Conservation (phyloP, 768 basidiomycete genomes). For the Amanita pseudoporphyria region DNA sequence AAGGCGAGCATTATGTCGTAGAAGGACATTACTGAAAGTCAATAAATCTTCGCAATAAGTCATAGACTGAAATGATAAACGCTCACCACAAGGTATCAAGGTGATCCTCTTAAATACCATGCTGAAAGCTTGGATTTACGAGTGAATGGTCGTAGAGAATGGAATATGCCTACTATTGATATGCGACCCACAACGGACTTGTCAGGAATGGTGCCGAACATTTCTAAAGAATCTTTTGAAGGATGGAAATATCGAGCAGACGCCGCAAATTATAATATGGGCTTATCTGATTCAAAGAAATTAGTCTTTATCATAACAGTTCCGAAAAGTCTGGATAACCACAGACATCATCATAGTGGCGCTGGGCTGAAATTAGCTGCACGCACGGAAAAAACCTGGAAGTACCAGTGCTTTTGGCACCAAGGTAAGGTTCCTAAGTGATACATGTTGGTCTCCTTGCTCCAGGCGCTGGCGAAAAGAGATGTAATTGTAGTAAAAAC, state of each 20-base stretch:
- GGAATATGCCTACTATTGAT: constrained; percentile 10
- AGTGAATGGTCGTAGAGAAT: background rate
- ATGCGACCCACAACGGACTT: constrained; percentile 12
- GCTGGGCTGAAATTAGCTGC: too few species aligned
- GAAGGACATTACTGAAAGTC: constrained; percentile 23
- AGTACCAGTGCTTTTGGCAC: too few species aligned
- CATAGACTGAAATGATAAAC: background rate
- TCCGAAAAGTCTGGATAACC: too few species aligned
- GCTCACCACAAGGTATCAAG: constrained; percentile 25
- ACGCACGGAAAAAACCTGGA: too few species aligned
- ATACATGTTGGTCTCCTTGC: too few species aligned
- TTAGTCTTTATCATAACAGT: too few species aligned
- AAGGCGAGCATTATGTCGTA: constrained; percentile 27
- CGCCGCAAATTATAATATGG: too few species aligned
- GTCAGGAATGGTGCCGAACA: constrained; percentile 7
- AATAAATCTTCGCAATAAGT: background rate
- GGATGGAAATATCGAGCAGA: background rate
- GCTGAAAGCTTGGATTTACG: constrained; percentile 9
- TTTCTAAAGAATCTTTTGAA: background rate
- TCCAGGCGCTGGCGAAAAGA: too few species aligned
- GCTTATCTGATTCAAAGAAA: too few species aligned
- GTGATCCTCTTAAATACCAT: constrained; percentile 28
- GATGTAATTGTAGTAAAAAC: too few species aligned
- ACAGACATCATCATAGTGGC: too few species aligned
- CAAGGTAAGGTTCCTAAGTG: too few species aligned